Evolutionary conservation across 2,329 filamentous ascomycete species (phyloP), one percentile per base, ranked within the genome.

Genomic region (Phaeosphaeriaceae sp.): DNA sequence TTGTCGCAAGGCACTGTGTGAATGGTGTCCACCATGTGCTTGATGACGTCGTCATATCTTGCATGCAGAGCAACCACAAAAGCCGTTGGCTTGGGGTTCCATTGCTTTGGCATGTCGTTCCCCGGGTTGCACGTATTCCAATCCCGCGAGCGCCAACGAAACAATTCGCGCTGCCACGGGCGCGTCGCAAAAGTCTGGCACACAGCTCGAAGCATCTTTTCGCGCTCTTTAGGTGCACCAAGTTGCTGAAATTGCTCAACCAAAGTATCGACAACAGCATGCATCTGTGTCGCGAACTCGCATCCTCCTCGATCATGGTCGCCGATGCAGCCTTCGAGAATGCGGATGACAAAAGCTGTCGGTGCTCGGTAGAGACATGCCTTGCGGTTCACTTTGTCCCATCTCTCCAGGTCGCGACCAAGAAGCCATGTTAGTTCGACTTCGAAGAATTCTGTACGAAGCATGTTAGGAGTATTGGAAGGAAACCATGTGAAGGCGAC

Each of bases 201-300:
- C 22, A 47, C 44, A 11, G 23, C 22, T 24, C 11, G 22, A 7
- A 23, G 23, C 15, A 47, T 26, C 44, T 47, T 22, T 3, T 24
- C 22, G 4, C 21, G 8, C 22, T 47, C 44, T 24, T 15, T 47
- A 15, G 44, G 44, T 4, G 21, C 23, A 22, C 44, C 44, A 10
- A 47, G 22, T 7, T 17, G 21, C 8, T 7, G 9, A 17, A 24
- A 47, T 24, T 17, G 22, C 13, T 47, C 44, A 19, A 46, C 30
- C 17, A 59, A 24, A 9, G 46, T 17, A 28, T 59, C 52, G 21
- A 55, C 42, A 11, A 32, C 47, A 22, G 47, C 21, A 21, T 59
- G 56, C 56, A 52, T 49, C 19, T 24, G n/a, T 30, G 22, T 52
- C 1, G 30, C 17, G 21, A 55, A 51, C 15, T 19, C 15, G 24